These are phyloP conservation scores for Immersiella caudata DNA, from an alignment of 495 filamentous ascomycete genomes.

Conservation along the genomic window DNA sequence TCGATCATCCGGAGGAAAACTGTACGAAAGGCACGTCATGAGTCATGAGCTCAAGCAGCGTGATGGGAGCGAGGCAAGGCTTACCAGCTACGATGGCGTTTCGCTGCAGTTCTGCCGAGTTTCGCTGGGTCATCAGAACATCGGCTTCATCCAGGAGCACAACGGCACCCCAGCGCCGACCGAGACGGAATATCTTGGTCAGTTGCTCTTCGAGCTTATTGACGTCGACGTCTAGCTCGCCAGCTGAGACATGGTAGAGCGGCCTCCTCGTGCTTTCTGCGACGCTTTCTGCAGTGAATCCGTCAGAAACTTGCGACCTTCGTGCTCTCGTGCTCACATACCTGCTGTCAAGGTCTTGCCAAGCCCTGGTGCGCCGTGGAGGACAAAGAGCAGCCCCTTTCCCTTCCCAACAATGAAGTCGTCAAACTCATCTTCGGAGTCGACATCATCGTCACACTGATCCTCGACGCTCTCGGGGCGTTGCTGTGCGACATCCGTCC, in stretches of 20 bases:
- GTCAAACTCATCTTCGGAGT: too few species aligned
- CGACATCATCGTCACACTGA: too few species aligned
- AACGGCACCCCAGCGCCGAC: conserved; percentile 26
- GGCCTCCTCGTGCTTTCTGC: neutral
- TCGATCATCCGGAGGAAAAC: conserved; percentile 56
- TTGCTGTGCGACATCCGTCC: too few species aligned
- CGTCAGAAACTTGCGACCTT: too few species aligned
- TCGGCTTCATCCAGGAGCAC: conserved; percentile 45
- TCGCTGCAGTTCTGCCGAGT: conserved; percentile 24
- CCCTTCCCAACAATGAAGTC: conserved; percentile 19
- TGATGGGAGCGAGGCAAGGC: neutral
- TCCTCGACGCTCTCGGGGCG: too few species aligned
- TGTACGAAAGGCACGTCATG: neutral
- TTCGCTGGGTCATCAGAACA: conserved; percentile 34
- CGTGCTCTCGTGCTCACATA: too few species aligned
- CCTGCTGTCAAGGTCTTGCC: conserved; percentile 20
- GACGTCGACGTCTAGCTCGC: conserved; percentile 23
- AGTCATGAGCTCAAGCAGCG: neutral
- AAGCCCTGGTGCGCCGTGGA: conserved; percentile 14
- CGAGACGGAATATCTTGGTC: conserved; percentile 10
- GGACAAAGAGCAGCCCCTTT: conserved; percentile 12
- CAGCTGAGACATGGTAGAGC: conserved; percentile 3
- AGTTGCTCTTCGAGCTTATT: conserved; percentile 6
- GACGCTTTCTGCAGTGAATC: neutral
- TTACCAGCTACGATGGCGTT: conserved; percentile 11